A percentile compares a stretch with the other conserved stretches of the same genome.
Evolutionary conservation across 2,329 filamentous ascomycete species (phyloP).

Genomic region (Truncatella angustata): DNA sequence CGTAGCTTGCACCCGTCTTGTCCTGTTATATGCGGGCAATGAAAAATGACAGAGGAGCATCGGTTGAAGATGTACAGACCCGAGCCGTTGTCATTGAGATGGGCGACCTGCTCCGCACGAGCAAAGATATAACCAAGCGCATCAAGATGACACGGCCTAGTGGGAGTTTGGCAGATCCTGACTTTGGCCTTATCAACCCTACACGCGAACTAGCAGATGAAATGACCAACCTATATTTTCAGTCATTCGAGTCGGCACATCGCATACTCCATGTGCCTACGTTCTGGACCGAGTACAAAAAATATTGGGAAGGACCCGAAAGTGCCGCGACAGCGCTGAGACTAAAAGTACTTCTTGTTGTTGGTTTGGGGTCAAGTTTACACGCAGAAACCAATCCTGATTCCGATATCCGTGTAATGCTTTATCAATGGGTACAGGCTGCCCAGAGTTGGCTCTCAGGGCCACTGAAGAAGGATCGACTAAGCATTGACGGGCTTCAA

Average conservation of each 20-base stretch:
- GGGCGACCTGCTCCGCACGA: slow-evolving; percentile 28
- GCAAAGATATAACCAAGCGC: slow-evolving; percentile 29
- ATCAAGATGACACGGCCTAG: slow-evolving; percentile 34
- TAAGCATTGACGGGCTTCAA: slow-evolving; percentile 34
- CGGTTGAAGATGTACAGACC: slow-evolving; percentile 21
- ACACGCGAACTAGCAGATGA: slow-evolving; percentile 34
- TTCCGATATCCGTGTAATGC: slow-evolving; percentile 19
- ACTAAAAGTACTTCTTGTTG: slow-evolving; percentile 37
- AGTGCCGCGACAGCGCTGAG: slow-evolving; percentile 19
- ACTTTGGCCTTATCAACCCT: slow-evolving; percentile 23
- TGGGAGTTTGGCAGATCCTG: slow-evolving; percentile 21
- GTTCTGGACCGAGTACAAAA: slow-evolving; percentile 48
- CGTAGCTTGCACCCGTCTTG: slow-evolving; percentile 29
- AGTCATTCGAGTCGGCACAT: slow-evolving; percentile 47
- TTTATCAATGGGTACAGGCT: slow-evolving; percentile 38
- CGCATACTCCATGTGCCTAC: slow-evolving; percentile 52
- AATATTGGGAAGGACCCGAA: slow-evolving; percentile 41
- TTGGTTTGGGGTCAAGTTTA: slow-evolving; percentile 39
- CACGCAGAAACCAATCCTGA: slow-evolving; percentile 21
- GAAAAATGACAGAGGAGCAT: slow-evolving; percentile 14
- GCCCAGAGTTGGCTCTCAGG: slow-evolving; percentile 40
- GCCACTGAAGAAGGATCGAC: slow-evolving; percentile 35
- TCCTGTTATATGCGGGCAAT: slow-evolving; percentile 25
- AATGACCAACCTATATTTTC: slow-evolving; percentile 45
- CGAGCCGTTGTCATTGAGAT: slow-evolving; percentile 23